Conservation (phyloP, 2,329 filamentous ascomycete species). For the Exophiala alcalophila region DNA sequence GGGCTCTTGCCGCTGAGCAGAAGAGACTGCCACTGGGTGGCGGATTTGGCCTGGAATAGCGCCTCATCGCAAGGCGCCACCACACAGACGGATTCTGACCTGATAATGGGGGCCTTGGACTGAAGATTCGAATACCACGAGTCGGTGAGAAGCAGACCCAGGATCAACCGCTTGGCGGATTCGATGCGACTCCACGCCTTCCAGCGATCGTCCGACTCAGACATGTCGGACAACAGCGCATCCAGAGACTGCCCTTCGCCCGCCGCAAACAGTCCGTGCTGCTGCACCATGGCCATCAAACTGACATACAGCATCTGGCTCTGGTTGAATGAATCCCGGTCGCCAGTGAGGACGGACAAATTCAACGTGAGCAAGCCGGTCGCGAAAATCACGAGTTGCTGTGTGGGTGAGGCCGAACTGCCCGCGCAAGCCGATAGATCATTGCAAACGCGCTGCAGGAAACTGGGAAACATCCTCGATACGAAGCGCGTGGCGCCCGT, state of each 20-base stretch:
- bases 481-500: constrained; percentile 52
- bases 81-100: constrained; percentile 47
- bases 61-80: constrained; percentile 46
- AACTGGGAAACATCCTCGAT: constrained; percentile 44
- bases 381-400: constrained; percentile 48
- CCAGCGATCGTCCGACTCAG: constrained; percentile 49
- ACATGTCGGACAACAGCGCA: constrained; percentile 43
- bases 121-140: constrained; percentile 50
- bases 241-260: constrained; percentile 46
- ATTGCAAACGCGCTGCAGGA: constrained; percentile 41
- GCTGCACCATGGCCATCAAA: constrained; percentile 49
- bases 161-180: constrained; percentile 51
- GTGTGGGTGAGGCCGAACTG: constrained; percentile 40
- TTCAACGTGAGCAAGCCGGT: constrained; percentile 50
- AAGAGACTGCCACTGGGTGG: constrained; percentile 39
- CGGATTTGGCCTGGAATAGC: constrained; percentile 43
- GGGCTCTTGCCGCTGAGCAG: constrained; percentile 37
- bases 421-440: constrained; percentile 45
- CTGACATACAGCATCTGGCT: constrained; percentile 52
- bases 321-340: constrained; percentile 46
- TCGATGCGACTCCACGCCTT: constrained; percentile 54
- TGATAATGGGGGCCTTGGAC: constrained; percentile 46
- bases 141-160: constrained; percentile 46
- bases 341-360: constrained; percentile 49
- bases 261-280: constrained; percentile 50